Conservation (phyloP, 257 asterid species). For the Gentiana dahurica region DNA sequence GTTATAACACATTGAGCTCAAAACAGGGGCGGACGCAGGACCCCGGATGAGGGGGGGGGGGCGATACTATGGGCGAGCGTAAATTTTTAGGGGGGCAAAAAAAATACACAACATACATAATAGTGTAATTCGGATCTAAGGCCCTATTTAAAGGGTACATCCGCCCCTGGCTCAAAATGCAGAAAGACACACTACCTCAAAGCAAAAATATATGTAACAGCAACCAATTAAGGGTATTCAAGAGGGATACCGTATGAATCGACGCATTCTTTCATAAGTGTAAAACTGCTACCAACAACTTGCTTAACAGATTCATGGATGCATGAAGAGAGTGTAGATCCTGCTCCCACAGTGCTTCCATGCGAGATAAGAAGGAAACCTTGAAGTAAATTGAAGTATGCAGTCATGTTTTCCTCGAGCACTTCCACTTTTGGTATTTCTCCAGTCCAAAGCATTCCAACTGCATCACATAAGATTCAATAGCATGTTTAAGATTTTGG, state of each 20-base stretch:
- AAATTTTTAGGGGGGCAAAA: too few species aligned
- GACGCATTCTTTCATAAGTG: constrained; percentile 61
- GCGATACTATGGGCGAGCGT: too few species aligned
- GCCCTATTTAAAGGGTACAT: too few species aligned
- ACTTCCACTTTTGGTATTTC: constrained; percentile 55
- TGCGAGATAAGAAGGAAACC: constrained; percentile 70
- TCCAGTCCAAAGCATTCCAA: constrained; percentile 89
- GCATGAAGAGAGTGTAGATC: constrained; percentile 70
- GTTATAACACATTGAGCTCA: too few species aligned
- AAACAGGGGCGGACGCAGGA: too few species aligned
- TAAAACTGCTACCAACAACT: constrained; percentile 74
- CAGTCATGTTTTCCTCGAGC: constrained; percentile 75
- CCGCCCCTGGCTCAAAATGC: too few species aligned
- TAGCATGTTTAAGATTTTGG: neutral
- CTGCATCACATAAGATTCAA: constrained; percentile 22
- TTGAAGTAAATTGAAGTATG: constrained; percentile 71
- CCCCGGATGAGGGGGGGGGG: too few species aligned
- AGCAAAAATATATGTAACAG: neutral
- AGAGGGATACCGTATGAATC: constrained; percentile 53
- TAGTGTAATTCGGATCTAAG: too few species aligned
- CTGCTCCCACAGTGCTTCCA: constrained; percentile 71
- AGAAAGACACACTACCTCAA: too few species aligned
- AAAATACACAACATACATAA: too few species aligned
- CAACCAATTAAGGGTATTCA: neutral
- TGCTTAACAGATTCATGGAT: constrained; percentile 53